These are phyloP conservation scores for Hymenoscyphus fraxineus DNA, from an alignment of 2,329 filamentous ascomycete genomes.

Conservation along the genomic window DNA sequence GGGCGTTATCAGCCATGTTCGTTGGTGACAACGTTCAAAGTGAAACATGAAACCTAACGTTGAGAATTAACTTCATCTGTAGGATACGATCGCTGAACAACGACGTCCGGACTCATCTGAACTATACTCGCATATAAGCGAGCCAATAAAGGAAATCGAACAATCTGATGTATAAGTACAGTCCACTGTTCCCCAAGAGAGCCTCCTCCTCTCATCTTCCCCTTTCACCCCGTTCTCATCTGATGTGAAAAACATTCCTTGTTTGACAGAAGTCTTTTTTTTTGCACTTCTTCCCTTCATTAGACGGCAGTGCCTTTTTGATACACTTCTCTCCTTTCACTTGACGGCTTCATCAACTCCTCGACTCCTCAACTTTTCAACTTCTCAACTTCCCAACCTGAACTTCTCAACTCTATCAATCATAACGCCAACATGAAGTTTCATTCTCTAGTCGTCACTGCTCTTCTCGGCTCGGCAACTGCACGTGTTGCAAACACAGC, in stretches of 20 bases:
- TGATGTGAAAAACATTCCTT: conserved; percentile 1
- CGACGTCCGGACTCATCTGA: background rate
- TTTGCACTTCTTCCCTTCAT: background rate
- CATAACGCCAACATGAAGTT: background rate
- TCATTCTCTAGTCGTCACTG: background rate
- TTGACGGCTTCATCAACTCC: background rate
- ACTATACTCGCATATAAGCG: background rate
- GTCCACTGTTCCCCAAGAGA: background rate
- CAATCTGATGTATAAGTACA: conserved; percentile 7
- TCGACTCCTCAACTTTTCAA: too few relatives aligned
- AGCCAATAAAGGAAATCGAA: background rate
- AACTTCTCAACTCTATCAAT: background rate
- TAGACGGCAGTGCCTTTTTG: background rate
- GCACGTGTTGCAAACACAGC: background rate
- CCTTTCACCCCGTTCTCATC: background rate
- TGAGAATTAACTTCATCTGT: background rate
- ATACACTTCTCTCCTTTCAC: background rate
- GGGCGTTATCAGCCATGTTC: background rate
- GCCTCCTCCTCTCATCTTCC: background rate
- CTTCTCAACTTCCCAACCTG: background rate
- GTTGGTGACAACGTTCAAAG: background rate
- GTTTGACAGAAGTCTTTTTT: conserved; percentile 7
- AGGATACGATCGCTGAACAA: background rate
- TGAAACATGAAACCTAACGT: conserved; percentile 2
- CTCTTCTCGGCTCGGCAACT: background rate